Percentiles rank a stretch among this genome's conserved stretches.
phyloP scores from a whole-genome alignment of 805 yeast genomes.

The Cyberlindnera maritima region DNA sequence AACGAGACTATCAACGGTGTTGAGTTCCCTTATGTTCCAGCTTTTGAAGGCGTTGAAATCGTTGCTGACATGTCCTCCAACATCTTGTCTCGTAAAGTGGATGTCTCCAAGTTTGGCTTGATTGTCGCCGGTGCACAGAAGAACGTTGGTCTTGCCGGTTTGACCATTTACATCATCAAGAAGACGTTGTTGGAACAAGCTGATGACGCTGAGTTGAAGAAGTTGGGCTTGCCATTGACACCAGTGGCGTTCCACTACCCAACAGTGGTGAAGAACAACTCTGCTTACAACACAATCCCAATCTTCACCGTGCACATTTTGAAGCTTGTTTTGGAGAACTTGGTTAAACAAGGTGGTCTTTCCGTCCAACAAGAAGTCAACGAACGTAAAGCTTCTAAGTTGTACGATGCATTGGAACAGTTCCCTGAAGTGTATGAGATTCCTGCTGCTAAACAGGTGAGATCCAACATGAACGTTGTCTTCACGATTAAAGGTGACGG shows the following conservation, averaged over 20 bases:
- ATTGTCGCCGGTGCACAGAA: slow-evolving; percentile 98
- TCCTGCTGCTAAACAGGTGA: slow-evolving; percentile 59
- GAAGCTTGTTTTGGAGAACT: slow-evolving; percentile 66
- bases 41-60: slow-evolving; percentile 66
- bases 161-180: slow-evolving; percentile 86
- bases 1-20: slow-evolving; percentile 97
- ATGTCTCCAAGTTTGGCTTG: slow-evolving; percentile 80
- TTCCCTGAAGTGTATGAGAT: slow-evolving; percentile 62
- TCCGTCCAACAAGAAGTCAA: slow-evolving; percentile 55
- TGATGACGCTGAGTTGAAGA: slow-evolving; percentile 55
- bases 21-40: slow-evolving; percentile 56
- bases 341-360: slow-evolving; percentile 73
- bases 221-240: slow-evolving; percentile 65
- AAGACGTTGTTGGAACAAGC: slow-evolving; percentile 72
- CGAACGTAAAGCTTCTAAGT: slow-evolving; percentile 53
- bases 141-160: slow-evolving; percentile 95
- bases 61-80: slow-evolving; percentile 96
- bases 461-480: slow-evolving; percentile 93
- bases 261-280: slow-evolving; percentile 80
- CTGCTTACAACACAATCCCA: slow-evolving; percentile 95
- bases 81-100: slow-evolving; percentile 76
- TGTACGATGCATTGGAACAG: slow-evolving; percentile 66
- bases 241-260: slow-evolving; percentile 92
- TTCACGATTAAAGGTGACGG: slow-evolving; percentile 70
- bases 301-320: slow-evolving; percentile 87